Percentiles rank a stretch among this genome's conserved stretches.
phyloP scores from a whole-genome alignment of 306 rosid genomes.

The Dalbergia oliveri region DNA sequence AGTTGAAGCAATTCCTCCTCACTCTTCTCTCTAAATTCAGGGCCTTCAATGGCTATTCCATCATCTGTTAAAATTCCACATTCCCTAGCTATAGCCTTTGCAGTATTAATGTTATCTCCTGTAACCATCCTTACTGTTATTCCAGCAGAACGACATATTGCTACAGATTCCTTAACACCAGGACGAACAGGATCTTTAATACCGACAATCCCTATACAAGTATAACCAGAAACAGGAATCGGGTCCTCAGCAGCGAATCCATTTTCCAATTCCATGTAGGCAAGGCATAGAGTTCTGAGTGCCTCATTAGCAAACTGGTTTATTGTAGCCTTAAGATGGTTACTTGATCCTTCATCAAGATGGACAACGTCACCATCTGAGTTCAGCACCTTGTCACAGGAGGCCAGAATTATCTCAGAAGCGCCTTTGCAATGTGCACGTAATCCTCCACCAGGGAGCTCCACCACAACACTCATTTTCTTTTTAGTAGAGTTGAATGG shows the following conservation, averaged over 20 bases:
- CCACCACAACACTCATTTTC: conserved; percentile 84
- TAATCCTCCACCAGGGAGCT: conserved; percentile 79
- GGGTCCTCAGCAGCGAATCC: conserved; percentile 70
- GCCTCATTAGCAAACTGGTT: conserved; percentile 88
- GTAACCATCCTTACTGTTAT: conserved; percentile 96
- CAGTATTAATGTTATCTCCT: conserved; percentile 91
- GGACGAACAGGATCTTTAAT: conserved; percentile 99
- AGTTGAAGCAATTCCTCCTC: conserved; percentile 71
- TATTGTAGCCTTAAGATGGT: conserved; percentile 67
- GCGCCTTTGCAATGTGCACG: conserved; percentile 95
- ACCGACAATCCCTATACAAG: conserved; percentile 90
- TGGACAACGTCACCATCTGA: conserved; percentile 80
- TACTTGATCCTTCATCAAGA: conserved; percentile 72
- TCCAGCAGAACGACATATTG: conserved; percentile 91
- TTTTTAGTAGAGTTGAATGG: conserved; percentile 95
- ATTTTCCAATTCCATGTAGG: conserved; percentile 75
- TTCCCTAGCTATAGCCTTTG: conserved; percentile 97
- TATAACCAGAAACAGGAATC: conserved; percentile 84
- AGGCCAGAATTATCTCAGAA: conserved; percentile 86
- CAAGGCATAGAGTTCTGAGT: conserved; percentile 93
- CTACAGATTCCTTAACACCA: conserved; percentile 96
- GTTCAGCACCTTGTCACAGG: conserved; percentile 86
- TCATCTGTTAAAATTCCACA: conserved; percentile 98
- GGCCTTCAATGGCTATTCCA: conserved; percentile 98
- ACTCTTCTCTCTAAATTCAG: conserved; percentile 85